Percentiles rank a stretch among this genome's conserved stretches.
phyloP scores from a whole-genome alignment of 805 yeast genomes.

The Yarrowia yakushimensis region DNA sequence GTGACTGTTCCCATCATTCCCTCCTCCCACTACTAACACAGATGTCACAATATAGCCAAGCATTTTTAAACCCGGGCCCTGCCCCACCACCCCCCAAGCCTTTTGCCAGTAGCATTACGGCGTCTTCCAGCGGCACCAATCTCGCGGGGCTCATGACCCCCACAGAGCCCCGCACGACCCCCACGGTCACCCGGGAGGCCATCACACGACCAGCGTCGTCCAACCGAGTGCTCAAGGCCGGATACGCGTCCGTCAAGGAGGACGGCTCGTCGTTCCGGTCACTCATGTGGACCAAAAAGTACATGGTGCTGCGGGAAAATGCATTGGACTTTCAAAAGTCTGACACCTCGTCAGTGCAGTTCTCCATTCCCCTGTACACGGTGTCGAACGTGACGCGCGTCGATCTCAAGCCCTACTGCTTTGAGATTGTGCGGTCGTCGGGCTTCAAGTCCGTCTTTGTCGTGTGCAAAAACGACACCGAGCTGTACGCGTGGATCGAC shows the following conservation, averaged over 20 bases:
- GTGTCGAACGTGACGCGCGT: conserved; percentile 63
- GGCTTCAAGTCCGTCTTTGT: conserved; percentile 63
- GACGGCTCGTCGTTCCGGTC: conserved; percentile 71
- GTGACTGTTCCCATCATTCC: too few relatives aligned
- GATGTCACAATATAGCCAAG: conserved; percentile 18
- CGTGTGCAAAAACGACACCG: conserved; percentile 72
- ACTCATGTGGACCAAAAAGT: conserved; percentile 91
- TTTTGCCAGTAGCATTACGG: background rate
- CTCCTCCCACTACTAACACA: background rate
- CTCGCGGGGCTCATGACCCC: background rate
- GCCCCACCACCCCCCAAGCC: conserved; percentile 22
- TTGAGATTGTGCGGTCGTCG: conserved; percentile 57
- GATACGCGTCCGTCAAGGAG: conserved; percentile 91
- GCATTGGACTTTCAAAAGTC: conserved; percentile 67
- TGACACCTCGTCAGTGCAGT: conserved; percentile 35
- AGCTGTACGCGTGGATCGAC: conserved; percentile 86
- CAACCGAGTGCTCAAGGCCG: conserved; percentile 43
- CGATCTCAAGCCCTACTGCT: conserved; percentile 71
- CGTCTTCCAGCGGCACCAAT: background rate
- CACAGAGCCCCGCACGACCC: background rate
- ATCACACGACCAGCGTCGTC: conserved; percentile 13
- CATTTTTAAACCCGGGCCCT: conserved; percentile 21
- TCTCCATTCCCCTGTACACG: conserved; percentile 52
- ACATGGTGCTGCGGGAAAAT: conserved; percentile 70
- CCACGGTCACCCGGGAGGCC: background rate